Evolutionary conservation across 495 filamentous ascomycete species (phyloP).

Genomic region (Penicillium atrosanguineum): DNA sequence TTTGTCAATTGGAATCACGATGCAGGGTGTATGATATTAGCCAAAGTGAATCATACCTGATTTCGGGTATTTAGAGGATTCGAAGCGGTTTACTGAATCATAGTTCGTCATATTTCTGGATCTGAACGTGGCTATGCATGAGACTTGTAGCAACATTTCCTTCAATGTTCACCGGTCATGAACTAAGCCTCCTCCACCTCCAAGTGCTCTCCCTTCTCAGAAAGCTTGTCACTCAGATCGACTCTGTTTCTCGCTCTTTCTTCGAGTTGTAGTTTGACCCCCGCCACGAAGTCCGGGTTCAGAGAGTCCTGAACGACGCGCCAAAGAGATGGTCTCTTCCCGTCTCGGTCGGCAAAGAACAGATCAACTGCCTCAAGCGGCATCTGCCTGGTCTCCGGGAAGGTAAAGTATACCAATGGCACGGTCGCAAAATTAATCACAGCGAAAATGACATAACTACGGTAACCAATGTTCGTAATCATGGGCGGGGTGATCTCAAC

Average conservation of each 20-base stretch:
- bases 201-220: not conserved
- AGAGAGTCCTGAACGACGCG: conserved; percentile 15
- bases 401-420: conserved; percentile 60
- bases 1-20: not conserved
- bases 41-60: not conserved
- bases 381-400: conserved; percentile 51
- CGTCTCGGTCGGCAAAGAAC: conserved; percentile 18
- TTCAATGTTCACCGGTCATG: not conserved
- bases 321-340: conserved; percentile 15
- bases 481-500: conserved; percentile 55
- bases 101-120: not conserved
- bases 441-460: conserved; percentile 54
- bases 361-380: conserved; percentile 13
- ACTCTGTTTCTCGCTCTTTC: conserved; percentile 11
- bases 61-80: not conserved
- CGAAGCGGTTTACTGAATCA: not conserved
- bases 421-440: conserved; percentile 25
- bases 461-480: conserved; percentile 49
- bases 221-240: not conserved
- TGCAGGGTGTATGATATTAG: not conserved
- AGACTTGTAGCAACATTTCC: too few relatives aligned
- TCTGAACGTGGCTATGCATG: too few relatives aligned
- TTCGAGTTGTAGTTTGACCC: conserved; percentile 10
- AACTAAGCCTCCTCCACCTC: conserved; percentile 5
- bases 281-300: conserved; percentile 13